Conservation (phyloP, 2,329 filamentous ascomycete genomes). For the Aspergillus persii region DNA sequence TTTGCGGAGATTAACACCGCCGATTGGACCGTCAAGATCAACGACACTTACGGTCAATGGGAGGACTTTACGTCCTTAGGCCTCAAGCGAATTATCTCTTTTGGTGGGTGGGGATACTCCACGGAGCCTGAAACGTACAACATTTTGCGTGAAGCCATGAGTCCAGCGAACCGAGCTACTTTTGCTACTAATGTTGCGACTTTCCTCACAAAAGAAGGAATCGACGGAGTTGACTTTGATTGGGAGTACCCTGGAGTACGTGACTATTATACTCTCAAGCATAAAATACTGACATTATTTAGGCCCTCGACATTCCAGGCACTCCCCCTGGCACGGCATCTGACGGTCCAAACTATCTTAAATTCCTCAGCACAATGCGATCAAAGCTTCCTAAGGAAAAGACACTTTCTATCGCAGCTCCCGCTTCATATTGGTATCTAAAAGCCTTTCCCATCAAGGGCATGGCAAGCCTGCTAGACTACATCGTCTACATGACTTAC, state of each 20-base stretch:
- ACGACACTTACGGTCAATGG: too few species aligned
- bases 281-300: too few species aligned
- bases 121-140: constrained; percentile 36
- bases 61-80: too few species aligned
- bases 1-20: too few species aligned
- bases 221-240: constrained; percentile 16
- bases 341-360: constrained; percentile 36
- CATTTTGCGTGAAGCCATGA: constrained; percentile 38
- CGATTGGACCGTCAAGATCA: too few species aligned
- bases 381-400: constrained; percentile 20
- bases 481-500: constrained; percentile 18
- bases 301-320: too few species aligned
- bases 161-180: constrained; percentile 37
- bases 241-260: constrained; percentile 15
- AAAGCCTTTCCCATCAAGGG: constrained; percentile 10
- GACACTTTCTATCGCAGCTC: constrained; percentile 25
- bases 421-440: constrained; percentile 29
- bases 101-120: constrained; percentile 48
- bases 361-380: constrained; percentile 31
- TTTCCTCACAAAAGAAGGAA: constrained; percentile 8
- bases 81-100: constrained; percentile 39
- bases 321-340: too few species aligned
- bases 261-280: too few species aligned
- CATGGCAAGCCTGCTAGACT: constrained; percentile 8
- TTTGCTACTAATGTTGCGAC: constrained; percentile 37